phyloP scores from a whole-genome alignment of 768 basidiomycete species.

The Erythrobasidium yunnanense region DNA sequence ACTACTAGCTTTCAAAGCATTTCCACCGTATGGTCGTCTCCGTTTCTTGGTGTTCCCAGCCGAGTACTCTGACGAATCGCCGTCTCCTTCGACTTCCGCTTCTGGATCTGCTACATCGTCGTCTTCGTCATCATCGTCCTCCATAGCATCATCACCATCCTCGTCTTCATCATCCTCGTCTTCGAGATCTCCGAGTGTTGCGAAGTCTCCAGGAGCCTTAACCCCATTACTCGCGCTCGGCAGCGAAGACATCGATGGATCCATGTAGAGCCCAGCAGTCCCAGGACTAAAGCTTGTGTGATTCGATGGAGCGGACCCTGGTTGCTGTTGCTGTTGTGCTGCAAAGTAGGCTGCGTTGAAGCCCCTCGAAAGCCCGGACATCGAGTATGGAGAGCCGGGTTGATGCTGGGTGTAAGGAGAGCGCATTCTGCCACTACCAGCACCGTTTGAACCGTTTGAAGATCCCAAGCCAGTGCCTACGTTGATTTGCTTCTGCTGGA shows the following conservation, averaged over 20 bases:
- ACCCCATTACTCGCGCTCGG: neutral
- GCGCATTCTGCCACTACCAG: too few relatives aligned
- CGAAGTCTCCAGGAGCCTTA: neutral
- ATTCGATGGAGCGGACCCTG: neutral
- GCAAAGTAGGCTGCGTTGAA: too few relatives aligned
- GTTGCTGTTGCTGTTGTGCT: too few relatives aligned
- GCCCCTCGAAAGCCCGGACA: too few relatives aligned
- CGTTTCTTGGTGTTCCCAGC: neutral
- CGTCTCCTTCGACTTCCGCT: slow-evolving; percentile 37
- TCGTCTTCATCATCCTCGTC: slow-evolving; percentile 23
- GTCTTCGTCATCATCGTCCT: neutral
- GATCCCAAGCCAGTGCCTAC: too few relatives aligned
- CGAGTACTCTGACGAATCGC: neutral
- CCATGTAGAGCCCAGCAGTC: too few relatives aligned
- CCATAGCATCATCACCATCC: neutral
- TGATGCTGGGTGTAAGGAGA: too few relatives aligned
- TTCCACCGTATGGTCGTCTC: neutral
- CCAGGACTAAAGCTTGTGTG: too few relatives aligned
- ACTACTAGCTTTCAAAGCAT: neutral
- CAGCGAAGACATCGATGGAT: neutral
- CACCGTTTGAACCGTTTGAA: too few relatives aligned
- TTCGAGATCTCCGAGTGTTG: neutral
- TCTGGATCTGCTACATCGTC: neutral
- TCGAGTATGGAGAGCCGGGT: too few relatives aligned
- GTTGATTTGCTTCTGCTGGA: too few relatives aligned